A percentile compares a stretch with the other conserved stretches of the same genome.
These are phyloP conservation scores for Mycena kentingensis DNA, from an alignment of 768 basidiomycete species.

Conservation along the genomic window DNA sequence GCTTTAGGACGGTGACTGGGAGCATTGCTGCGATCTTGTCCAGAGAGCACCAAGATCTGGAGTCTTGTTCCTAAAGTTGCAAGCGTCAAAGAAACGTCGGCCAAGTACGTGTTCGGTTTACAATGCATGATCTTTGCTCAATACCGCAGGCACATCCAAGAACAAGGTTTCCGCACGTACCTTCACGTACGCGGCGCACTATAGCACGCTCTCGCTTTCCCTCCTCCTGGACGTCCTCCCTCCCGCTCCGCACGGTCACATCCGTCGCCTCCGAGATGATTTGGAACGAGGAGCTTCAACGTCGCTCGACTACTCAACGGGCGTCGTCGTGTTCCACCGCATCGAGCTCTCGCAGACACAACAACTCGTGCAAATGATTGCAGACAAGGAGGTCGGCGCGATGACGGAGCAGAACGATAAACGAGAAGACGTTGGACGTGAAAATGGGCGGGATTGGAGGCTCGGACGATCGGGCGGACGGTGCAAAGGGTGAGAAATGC, in stretches of 20 bases:
- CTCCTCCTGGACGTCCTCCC: constrained; percentile 87
- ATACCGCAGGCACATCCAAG: constrained; percentile 85
- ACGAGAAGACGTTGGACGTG: constrained; percentile 83
- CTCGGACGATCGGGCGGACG: constrained; percentile 71
- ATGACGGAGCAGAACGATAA: constrained; percentile 93
- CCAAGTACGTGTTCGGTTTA: constrained; percentile 59
- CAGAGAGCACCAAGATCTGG: constrained; percentile 98
- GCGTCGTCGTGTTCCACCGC: constrained; percentile 91
- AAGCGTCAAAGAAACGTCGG: constrained; percentile 91
- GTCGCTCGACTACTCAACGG: constrained; percentile 87
- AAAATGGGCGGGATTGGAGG: constrained; percentile 71
- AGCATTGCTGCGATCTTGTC: constrained; percentile 88
- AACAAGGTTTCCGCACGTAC: constrained; percentile 95
- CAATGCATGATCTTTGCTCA: constrained; percentile 12
- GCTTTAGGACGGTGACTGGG: constrained; percentile 95
- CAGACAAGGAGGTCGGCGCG: constrained; percentile 81
- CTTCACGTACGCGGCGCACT: constrained; percentile 93
- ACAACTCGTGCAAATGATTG: constrained; percentile 83
- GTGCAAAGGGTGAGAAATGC: constrained; percentile 74
- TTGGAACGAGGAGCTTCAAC: constrained; percentile 95
- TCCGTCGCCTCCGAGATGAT: constrained; percentile 98
- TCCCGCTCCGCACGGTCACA: constrained; percentile 78
- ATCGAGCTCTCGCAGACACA: constrained; percentile 87
- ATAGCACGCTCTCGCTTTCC: constrained; percentile 85
- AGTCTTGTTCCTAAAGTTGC: constrained; percentile 88